phyloP scores from a whole-genome alignment of 2,329 filamentous ascomycete species.

The Talaromyces sp. region DNA sequence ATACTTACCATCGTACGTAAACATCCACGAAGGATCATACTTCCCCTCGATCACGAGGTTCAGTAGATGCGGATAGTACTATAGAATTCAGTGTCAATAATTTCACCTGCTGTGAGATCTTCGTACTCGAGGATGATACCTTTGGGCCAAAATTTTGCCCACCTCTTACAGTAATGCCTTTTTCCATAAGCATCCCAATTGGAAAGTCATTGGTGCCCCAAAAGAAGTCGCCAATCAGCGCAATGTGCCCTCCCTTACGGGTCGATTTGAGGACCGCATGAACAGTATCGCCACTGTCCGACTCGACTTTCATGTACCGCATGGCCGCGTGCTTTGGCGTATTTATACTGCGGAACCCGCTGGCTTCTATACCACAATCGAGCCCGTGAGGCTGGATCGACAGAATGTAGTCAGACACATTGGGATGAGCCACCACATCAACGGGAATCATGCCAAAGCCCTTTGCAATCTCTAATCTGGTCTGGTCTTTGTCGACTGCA shows the following conservation, averaged over 20 bases:
- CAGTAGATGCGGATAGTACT: constrained; percentile 32
- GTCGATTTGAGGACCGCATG: constrained; percentile 29
- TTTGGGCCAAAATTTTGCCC: constrained; percentile 27
- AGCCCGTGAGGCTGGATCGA: constrained; percentile 29
- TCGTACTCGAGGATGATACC: constrained; percentile 12
- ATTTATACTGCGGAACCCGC: constrained; percentile 28
- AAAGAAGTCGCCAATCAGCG: constrained; percentile 31
- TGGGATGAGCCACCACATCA: constrained; percentile 24
- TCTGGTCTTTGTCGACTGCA: constrained; percentile 32
- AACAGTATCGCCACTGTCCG: constrained; percentile 29
- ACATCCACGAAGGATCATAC: constrained; percentile 31
- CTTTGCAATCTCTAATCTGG: constrained; percentile 29
- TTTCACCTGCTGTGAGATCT: background rate
- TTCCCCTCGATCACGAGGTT: constrained; percentile 27
- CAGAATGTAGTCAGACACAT: constrained; percentile 31
- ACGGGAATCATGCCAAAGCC: constrained; percentile 30
- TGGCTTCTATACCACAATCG: constrained; percentile 31
- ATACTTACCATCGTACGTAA: constrained; percentile 25
- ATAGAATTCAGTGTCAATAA: background rate
- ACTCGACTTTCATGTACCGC: constrained; percentile 25
- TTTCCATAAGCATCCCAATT: constrained; percentile 34
- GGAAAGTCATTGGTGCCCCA: constrained; percentile 29
- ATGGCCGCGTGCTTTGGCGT: constrained; percentile 23
- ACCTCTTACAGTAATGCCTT: constrained; percentile 31
- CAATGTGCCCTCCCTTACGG: constrained; percentile 30